Evolutionary conservation across 768 basidiomycete species (phyloP).

Genomic region (Brasilioporus rufonigricans): DNA sequence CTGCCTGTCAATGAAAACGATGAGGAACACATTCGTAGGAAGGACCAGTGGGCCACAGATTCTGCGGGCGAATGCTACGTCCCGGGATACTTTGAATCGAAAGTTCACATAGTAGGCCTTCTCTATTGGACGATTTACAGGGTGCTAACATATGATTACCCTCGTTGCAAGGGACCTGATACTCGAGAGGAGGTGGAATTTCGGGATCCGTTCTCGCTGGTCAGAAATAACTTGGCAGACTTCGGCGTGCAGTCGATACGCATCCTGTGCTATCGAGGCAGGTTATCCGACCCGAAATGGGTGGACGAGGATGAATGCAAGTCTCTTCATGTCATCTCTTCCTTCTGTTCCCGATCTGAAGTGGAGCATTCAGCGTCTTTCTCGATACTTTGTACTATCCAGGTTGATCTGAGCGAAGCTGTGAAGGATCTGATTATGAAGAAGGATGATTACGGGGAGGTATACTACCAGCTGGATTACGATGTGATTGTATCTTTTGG

Average conservation of each 20-base stretch:
- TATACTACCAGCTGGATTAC: not conserved
- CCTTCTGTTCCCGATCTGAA: not conserved
- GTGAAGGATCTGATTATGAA: not conserved
- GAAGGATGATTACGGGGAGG: not conserved
- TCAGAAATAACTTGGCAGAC: no score
- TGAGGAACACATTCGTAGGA: no score
- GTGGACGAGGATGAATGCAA: constrained; percentile 10
- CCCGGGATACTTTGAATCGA: no score
- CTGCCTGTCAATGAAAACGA: no score
- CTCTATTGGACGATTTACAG: no score
- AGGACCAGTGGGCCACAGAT: no score
- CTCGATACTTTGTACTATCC: not conserved
- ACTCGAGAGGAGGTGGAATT: not conserved
- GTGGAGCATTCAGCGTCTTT: not conserved
- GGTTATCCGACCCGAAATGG: constrained; percentile 9
- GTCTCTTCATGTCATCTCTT: not conserved
- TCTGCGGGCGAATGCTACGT: no score
- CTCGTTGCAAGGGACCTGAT: no score
- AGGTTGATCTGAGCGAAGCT: not conserved
- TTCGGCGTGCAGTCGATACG: no score
- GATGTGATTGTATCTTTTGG: not conserved
- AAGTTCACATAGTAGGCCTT: no score
- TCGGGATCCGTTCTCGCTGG: no score
- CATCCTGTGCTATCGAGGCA: not conserved
- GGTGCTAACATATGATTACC: no score